phyloP scores from a whole-genome alignment of 495 filamentous ascomycete genomes.

The Neurospora pannonica region DNA sequence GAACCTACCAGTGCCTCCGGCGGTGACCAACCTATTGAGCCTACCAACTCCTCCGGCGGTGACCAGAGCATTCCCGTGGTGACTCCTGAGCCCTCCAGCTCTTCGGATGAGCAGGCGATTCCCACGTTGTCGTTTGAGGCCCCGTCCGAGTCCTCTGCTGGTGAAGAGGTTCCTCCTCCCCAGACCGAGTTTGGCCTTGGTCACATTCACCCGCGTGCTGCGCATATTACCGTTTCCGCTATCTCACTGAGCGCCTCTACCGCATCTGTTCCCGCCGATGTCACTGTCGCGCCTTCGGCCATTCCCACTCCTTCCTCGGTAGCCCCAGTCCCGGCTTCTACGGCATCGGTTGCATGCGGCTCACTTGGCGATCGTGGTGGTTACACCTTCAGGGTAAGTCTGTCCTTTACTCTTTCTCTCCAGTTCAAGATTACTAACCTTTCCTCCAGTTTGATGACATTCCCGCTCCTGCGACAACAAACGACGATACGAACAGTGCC shows the following conservation, averaged over 20 bases:
- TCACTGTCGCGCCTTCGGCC: background rate
- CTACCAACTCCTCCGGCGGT: background rate
- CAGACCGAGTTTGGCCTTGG: slow-evolving; percentile 12
- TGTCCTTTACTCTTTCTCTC: background rate
- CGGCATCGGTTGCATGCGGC: background rate
- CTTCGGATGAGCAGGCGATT: background rate
- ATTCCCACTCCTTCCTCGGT: background rate
- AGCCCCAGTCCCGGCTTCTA: background rate
- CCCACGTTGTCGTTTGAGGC: background rate
- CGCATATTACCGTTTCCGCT: background rate
- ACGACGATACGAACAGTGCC: background rate
- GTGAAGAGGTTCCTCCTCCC: slow-evolving; percentile 3
- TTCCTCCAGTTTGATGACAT: background rate
- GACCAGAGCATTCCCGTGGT: background rate
- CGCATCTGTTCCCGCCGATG: background rate
- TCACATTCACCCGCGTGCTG: background rate
- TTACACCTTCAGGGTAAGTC: background rate
- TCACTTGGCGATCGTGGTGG: background rate
- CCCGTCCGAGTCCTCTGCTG: background rate
- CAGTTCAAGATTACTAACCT: background rate
- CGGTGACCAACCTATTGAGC: background rate
- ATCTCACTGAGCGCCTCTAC: background rate
- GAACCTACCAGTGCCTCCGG: background rate
- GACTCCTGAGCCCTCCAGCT: background rate
- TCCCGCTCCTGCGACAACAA: background rate